phyloP scores from a whole-genome alignment of 2,329 filamentous ascomycete species.

The Huntiella decipiens region DNA sequence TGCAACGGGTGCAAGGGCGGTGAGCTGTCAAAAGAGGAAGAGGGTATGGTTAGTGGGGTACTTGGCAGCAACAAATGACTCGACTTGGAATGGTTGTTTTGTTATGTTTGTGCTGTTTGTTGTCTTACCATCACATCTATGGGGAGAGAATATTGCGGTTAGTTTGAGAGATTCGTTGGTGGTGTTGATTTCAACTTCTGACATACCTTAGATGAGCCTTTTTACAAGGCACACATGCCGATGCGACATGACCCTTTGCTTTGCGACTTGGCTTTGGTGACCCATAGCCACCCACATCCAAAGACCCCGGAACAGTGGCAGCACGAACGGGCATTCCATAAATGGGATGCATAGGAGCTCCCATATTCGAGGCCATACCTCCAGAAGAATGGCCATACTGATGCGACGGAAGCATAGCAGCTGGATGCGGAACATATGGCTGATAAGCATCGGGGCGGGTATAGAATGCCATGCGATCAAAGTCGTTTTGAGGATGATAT shows the following conservation, averaged over 20 bases:
- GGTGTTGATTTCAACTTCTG: neutral
- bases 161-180: neutral
- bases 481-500: constrained; percentile 14
- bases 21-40: constrained; percentile 31
- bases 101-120: neutral
- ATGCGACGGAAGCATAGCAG: constrained; percentile 8
- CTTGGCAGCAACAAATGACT: too few species aligned
- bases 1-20: constrained; percentile 59
- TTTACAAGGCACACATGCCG: constrained; percentile 72
- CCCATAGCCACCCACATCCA: constrained; percentile 26
- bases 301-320: constrained; percentile 10
- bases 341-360: constrained; percentile 14
- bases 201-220: constrained; percentile 55
- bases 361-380: constrained; percentile 14
- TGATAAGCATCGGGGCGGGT: constrained; percentile 20
- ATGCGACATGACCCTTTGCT: constrained; percentile 66
- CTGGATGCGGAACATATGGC: constrained; percentile 9
- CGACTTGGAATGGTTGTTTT: neutral
- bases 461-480: constrained; percentile 23
- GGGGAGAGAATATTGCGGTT: constrained; percentile 1
- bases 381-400: constrained; percentile 5
- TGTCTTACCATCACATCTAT: neutral
- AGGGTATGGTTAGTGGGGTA: neutral
- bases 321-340: constrained; percentile 3
- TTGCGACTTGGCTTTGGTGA: constrained; percentile 46